Evolutionary conservation across 331 rosid genomes (phyloP).

Genomic region (Erythrophleum ivorense): DNA sequence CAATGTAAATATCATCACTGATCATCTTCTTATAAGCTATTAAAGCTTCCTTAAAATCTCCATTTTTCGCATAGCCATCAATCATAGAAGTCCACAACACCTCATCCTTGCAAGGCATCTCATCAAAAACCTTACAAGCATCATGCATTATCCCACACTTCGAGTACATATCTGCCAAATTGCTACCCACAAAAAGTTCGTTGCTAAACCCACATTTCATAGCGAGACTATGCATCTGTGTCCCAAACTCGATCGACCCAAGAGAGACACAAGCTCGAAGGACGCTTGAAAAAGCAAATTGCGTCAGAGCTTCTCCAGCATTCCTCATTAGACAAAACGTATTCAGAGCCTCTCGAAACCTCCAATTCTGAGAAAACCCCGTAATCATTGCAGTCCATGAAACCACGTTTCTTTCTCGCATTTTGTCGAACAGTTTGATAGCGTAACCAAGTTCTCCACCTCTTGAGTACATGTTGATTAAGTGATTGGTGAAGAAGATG

Average conservation of each 20-base stretch:
- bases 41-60: conserved; percentile 42
- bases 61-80: conserved; percentile 47
- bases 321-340: conserved; percentile 38
- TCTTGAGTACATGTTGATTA: conserved; percentile 42
- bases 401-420: conserved; percentile 42
- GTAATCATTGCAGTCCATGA: conserved; percentile 49
- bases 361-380: conserved; percentile 37
- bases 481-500: conserved; percentile 41
- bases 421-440: conserved; percentile 43
- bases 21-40: conserved; percentile 42
- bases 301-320: conserved; percentile 26
- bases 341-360: conserved; percentile 41
- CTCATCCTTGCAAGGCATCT: conserved; percentile 48
- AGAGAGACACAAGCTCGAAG: conserved; percentile 45
- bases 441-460: conserved; percentile 39
- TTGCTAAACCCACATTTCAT: conserved; percentile 39
- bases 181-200: conserved; percentile 51
- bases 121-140: conserved; percentile 47
- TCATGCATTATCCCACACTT: conserved; percentile 37
- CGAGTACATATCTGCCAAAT: conserved; percentile 45
- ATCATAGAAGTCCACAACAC: conserved; percentile 48
- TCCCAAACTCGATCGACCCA: conserved; percentile 43
- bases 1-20: conserved; percentile 33
- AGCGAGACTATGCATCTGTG: conserved; percentile 45
- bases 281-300: conserved; percentile 43